phyloP scores from a whole-genome alignment of 352 stramenopile species.

The Phytophthora meadii region DNA sequence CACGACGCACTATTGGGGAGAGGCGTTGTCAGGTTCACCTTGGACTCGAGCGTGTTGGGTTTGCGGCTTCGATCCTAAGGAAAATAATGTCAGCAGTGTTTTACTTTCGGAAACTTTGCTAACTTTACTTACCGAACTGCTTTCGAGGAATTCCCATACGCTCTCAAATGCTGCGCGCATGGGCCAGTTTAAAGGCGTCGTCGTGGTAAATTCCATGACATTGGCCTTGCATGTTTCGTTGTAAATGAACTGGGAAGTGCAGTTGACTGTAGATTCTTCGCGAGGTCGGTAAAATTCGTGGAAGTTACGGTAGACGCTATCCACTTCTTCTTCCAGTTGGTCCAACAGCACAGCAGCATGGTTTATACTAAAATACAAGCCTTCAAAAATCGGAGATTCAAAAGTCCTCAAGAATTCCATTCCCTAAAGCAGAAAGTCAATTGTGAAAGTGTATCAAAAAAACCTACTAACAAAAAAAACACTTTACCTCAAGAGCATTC shows the following conservation, averaged over 20 bases:
- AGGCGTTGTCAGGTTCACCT: background rate
- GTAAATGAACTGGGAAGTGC: slow-evolving; percentile 10
- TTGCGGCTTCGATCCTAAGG: slow-evolving; percentile 17
- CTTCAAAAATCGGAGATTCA: slow-evolving; percentile 6
- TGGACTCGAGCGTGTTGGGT: slow-evolving; percentile 7
- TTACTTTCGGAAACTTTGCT: background rate
- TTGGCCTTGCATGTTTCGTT: slow-evolving; percentile 18
- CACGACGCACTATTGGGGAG: background rate
- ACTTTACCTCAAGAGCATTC: slow-evolving; percentile 9
- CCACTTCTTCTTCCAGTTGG: slow-evolving; percentile 27
- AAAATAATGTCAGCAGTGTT: background rate
- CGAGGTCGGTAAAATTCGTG: slow-evolving; percentile 12
- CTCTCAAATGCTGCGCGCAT: slow-evolving; percentile 10
- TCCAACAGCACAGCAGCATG: slow-evolving; percentile 6
- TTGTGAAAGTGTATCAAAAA: background rate
- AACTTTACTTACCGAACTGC: slow-evolving; percentile 16
- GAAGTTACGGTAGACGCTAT: slow-evolving; percentile 14
- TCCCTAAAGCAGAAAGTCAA: slow-evolving; percentile 4
- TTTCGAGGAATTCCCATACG: slow-evolving; percentile 28
- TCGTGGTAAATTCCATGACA: slow-evolving; percentile 18
- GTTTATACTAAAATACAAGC: background rate
- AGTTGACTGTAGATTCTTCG: background rate
- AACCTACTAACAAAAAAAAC: too few species aligned
- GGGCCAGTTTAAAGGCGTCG: slow-evolving; percentile 22
- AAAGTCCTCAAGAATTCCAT: slow-evolving; percentile 16